A percentile compares a stretch with the other conserved stretches of the same genome.
These are phyloP conservation scores for Neopestalotiopsis sp. DNA, from an alignment of 2,329 filamentous ascomycete species.

Conservation along the genomic window DNA sequence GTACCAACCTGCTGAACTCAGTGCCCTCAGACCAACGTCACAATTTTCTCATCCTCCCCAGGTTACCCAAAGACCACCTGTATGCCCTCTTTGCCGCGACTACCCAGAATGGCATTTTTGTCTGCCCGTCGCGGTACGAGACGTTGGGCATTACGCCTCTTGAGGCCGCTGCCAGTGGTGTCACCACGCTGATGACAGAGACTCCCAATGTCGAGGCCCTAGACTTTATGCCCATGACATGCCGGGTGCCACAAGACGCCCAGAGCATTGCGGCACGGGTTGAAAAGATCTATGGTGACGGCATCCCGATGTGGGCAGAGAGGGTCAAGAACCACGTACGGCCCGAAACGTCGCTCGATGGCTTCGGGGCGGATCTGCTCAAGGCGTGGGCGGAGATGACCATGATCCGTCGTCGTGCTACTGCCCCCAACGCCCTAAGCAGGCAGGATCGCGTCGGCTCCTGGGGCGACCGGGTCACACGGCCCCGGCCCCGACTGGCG, in stretches of 20 bases:
- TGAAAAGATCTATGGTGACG: conserved; percentile 10
- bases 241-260: conserved; percentile 2
- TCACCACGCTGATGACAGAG: conserved; percentile 17
- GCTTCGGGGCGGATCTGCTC: conserved; percentile 15
- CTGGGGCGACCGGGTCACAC: not conserved
- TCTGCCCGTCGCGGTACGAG: conserved; percentile 19
- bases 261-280: conserved; percentile 9
- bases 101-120: conserved; percentile 11
- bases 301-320: conserved; percentile 7
- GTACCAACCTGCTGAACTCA: not conserved
- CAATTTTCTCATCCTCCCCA: conserved; percentile 11
- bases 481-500: not conserved
- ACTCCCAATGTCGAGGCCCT: conserved; percentile 15
- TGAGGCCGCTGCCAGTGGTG: conserved; percentile 16
- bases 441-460: not conserved
- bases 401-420: not conserved
- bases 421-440: not conserved
- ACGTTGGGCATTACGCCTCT: conserved; percentile 18
- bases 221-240: conserved; percentile 6
- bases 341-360: conserved; percentile 13
- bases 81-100: conserved; percentile 17
- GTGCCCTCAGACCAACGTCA: not conserved
- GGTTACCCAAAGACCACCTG: conserved; percentile 16
- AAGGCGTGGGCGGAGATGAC: conserved; percentile 16
- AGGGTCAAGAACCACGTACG: conserved; percentile 16